A percentile compares a stretch with the other conserved stretches of the same genome.
Conservation (phyloP, 768 basidiomycete species). For the Termitomyces sp. region DNA sequence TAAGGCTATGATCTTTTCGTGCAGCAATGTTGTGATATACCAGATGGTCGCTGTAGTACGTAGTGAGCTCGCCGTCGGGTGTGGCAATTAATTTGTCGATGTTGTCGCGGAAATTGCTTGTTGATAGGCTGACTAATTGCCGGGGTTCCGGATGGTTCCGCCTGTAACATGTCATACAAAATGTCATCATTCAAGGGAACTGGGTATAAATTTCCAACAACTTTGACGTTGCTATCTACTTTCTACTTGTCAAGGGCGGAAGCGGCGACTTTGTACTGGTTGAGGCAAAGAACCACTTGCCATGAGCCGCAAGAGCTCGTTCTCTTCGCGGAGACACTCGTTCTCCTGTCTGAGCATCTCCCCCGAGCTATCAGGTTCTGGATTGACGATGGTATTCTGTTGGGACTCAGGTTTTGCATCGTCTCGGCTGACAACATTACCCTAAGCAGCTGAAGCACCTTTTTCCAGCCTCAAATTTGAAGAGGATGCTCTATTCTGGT, state of each 20-base stretch:
- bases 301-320: not conserved
- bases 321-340: not conserved
- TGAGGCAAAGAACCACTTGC: not conserved
- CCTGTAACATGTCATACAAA: no score
- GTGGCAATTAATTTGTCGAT: conserved; percentile 10
- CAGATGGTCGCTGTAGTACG: conserved; percentile 10
- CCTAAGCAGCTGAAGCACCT: not conserved
- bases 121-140: conserved; percentile 12
- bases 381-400: not conserved
- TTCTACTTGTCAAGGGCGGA: not conserved
- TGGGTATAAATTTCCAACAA: not conserved
- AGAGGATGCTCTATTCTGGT: not conserved
- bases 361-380: not conserved
- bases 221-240: not conserved
- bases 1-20: conserved; percentile 15
- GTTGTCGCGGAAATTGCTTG: conserved; percentile 1
- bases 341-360: not conserved
- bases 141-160: conserved; percentile 12
- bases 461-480: not conserved
- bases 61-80: conserved; percentile 8
- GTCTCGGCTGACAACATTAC: no score
- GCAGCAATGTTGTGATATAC: not conserved
- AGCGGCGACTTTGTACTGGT: not conserved
- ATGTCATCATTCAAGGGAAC: not conserved
- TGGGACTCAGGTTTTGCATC: not conserved